Conservation (phyloP, 139 green algal species). For the Marvania coccoides region DNA sequence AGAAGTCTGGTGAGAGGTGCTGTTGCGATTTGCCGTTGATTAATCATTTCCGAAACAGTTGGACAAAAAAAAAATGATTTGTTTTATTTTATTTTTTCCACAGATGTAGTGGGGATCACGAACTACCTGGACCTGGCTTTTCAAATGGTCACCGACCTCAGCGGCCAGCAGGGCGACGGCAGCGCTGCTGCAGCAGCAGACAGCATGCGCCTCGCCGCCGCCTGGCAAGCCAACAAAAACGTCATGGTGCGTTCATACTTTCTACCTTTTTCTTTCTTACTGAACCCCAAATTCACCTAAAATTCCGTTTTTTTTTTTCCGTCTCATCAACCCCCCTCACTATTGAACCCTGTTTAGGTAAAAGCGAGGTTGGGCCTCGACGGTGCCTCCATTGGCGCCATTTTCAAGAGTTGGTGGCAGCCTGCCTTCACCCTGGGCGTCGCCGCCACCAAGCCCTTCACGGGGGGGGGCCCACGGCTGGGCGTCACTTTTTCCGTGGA, state of each 20-base stretch:
- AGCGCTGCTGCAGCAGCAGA: too few species aligned
- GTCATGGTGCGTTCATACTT: too few species aligned
- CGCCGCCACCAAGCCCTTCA: constrained; percentile 12
- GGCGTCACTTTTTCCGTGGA: constrained; percentile 44
- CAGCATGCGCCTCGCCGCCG: background rate
- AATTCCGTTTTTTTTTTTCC: too few species aligned
- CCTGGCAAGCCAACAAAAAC: constrained; percentile 72
- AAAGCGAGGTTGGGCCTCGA: constrained; percentile 50
- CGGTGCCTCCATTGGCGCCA: constrained; percentile 19
- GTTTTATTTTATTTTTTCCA: background rate
- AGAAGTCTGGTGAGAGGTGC: constrained; percentile 34
- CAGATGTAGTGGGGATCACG: constrained; percentile 70
- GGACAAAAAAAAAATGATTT: too few species aligned
- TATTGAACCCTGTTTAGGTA: too few species aligned
- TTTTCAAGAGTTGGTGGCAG: constrained; percentile 59
- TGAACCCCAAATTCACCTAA: too few species aligned
- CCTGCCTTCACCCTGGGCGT: constrained; percentile 40
- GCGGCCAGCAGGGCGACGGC: too few species aligned
- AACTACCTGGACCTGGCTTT: constrained; percentile 78
- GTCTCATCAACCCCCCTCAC: too few species aligned
- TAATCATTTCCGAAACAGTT: too few species aligned
- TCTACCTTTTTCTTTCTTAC: too few species aligned
- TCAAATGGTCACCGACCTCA: constrained; percentile 29
- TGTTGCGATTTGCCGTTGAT: too few species aligned
- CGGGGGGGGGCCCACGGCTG: constrained; percentile 3